Base-by-base conservation (phyloP, 2,329 filamentous ascomycete species). In the Daldinia eschscholtzii region DNA sequence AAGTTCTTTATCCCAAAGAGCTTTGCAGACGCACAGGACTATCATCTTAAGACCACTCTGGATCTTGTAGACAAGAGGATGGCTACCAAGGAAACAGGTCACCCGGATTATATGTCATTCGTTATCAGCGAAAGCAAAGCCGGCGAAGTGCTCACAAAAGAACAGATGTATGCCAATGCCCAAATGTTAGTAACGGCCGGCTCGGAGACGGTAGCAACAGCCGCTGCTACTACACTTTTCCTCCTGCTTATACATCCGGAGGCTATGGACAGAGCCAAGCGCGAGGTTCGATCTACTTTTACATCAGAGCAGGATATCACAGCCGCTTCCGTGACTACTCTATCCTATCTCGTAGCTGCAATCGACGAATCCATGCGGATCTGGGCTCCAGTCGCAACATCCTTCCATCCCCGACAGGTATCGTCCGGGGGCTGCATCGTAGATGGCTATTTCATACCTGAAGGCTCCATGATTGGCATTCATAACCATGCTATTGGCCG, bases 111-210 rank as follows among this genome's bases (percentile, higher is more conserved):
- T 44, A 72, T 72, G 70, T 66, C 70, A 18, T 70, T 68, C 26
- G 61, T 72, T 44, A 60, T 44, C 5, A 57, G 67, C 53, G 67
- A 65, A 26, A 62, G 59, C 23, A 68, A 64, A 39, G 63, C 37
- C 0, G 64, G 70, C 6, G 67, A 68, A 46, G n/a, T 64, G 23
- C 70, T 68, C n/a, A 70, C 64, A 4, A 65, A 66, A 15, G 65
- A 70, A 30, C 63, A 73, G 65, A 67, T 73, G 64, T 70, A 70
- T n/a, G 70, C 59, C 20, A 73, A 73, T 23, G 71, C 71, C 5
- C 65, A 70, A 26, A 65, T 72, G 62, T 42, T 73, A 1, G 67
- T 73, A 6, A 64, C 61, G 52, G 70, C 70, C 6, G 70, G 70
- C 1, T 70, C 67, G 26, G 70, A 72, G 50, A 72, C 70, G 5